These are phyloP conservation scores for Neurospora sp. DNA, from an alignment of 2,329 filamentous ascomycete genomes.

Conservation along the genomic window DNA sequence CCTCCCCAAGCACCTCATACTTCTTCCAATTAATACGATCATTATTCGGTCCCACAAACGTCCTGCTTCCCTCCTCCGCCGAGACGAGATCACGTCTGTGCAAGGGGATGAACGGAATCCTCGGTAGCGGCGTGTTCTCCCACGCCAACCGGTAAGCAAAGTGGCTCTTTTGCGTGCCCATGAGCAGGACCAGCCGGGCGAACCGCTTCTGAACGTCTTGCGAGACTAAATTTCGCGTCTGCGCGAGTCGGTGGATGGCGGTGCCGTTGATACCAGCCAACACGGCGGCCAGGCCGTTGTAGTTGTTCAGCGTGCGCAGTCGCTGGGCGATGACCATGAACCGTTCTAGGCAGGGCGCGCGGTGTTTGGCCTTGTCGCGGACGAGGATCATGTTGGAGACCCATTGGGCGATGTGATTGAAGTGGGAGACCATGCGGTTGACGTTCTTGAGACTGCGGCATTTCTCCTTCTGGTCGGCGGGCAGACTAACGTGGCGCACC, in stretches of 20 bases:
- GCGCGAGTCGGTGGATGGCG: conserved; percentile 70
- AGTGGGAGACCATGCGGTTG: conserved; percentile 88
- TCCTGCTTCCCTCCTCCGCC: conserved; percentile 85
- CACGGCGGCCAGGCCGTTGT: conserved; percentile 90
- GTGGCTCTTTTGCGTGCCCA: conserved; percentile 86
- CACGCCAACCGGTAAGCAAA: conserved; percentile 94
- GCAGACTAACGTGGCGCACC: conserved; percentile 78
- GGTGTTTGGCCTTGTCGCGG: conserved; percentile 90
- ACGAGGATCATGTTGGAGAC: conserved; percentile 77
- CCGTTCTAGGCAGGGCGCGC: conserved; percentile 83
- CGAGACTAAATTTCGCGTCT: conserved; percentile 69
- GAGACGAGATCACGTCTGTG: conserved; percentile 83
- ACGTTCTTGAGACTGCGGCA: conserved; percentile 75
- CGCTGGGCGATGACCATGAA: conserved; percentile 87
- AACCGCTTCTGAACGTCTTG: conserved; percentile 70
- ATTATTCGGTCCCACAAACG: conserved; percentile 64
- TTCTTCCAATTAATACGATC: conserved; percentile 95
- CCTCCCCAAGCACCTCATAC: conserved; percentile 91
- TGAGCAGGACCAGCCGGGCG: conserved; percentile 77
- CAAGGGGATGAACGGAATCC: conserved; percentile 88
- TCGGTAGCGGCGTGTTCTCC: conserved; percentile 84
- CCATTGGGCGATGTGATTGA: conserved; percentile 77
- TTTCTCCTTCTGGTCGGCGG: conserved; percentile 58
- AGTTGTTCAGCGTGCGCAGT: conserved; percentile 87
- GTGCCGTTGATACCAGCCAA: conserved; percentile 87